Conservation (phyloP, 371 early-diverging fungal genomes). For the Mucor mucedo region DNA sequence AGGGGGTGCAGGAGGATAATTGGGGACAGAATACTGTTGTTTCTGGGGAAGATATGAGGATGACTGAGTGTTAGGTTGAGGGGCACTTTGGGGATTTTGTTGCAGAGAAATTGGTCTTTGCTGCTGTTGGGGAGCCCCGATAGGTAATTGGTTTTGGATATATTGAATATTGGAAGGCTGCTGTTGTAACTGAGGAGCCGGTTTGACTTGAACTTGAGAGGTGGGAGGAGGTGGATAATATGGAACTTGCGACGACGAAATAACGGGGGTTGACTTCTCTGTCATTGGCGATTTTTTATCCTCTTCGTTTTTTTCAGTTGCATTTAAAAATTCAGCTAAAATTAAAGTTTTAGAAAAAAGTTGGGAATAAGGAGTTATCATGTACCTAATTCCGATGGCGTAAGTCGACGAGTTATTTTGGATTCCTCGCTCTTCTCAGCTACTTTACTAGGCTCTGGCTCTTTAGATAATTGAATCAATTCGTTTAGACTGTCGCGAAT, state of each 20-base stretch:
- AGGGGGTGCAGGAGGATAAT: too few species aligned
- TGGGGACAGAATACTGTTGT: background rate
- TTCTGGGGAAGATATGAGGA: background rate
- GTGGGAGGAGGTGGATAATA: conserved; percentile 22
- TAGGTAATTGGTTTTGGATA: background rate
- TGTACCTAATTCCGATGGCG: conserved; percentile 26
- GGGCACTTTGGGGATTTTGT: background rate
- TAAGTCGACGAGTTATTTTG: conserved; percentile 10
- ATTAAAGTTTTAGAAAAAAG: background rate
- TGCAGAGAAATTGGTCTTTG: background rate
- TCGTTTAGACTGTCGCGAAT: conserved; percentile 18
- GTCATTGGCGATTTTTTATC: conserved; percentile 15
- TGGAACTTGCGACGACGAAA: background rate
- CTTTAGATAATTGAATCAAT: conserved; percentile 11
- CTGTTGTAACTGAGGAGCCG: background rate
- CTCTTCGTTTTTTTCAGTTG: conserved; percentile 3
- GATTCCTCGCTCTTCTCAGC: background rate
- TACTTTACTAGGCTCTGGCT: background rate
- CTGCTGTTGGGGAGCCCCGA: background rate
- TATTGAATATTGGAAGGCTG: conserved; percentile 2
- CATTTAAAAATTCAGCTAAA: conserved; percentile 9
- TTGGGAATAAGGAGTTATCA: background rate
- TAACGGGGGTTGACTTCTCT: background rate
- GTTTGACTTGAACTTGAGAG: conserved; percentile 4
- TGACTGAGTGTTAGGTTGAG: conserved; percentile 1